Evolutionary conservation across 352 stramenopile genomes (phyloP), one percentile per base, ranked within the genome.

Genomic region (Phytophthora cactorum): DNA sequence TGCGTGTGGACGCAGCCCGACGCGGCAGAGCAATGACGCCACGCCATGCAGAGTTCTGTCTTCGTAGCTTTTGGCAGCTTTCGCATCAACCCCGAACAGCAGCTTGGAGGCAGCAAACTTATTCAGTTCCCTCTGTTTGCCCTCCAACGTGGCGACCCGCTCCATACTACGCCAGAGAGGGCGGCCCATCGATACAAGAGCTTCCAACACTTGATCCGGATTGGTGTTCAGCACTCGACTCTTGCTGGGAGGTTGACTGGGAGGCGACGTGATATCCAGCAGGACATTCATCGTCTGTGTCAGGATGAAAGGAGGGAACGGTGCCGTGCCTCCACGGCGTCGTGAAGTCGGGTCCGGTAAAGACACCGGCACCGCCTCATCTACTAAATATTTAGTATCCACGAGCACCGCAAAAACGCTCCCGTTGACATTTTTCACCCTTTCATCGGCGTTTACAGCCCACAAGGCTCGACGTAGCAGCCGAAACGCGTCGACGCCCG

Each of bases 281-380:
- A 55, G 25, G 5, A 53, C 38, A 39, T 81, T 69, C 52, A 81
- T 74, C 9, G 63, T 74, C 22, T 74, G 29, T 2, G 69, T 84
- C 67, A 89, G 75, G 50, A 91, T 55, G 60, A 91, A 86, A 66
- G 82, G 70, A 59, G 86, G 84, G 75, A 95, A 78, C 74, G 86
- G 72, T 77, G 59, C 69, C 68, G 59, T 39, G 9, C 28, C 27
- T 8, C 31, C 22, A 32, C 14, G 5, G 8, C 25, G 7, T 25
- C 47, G 53, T 22, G 44, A 52, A 4, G 55, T 66, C 11, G 34
- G 32, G 17, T 60, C 63, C 8, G 22, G 38, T 1, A 15, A 14
- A 4, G 29, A 29, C 17, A 28, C 4, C 6, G 44, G 50, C 15
- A 36, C 29, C n/a, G 66, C 52, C 14, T 60, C 41, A 12, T 49